Percentiles rank a stretch among this genome's conserved stretches.
Conservation (phyloP, 1,284 basidiomycete genomes). For the Trametes sp. region DNA sequence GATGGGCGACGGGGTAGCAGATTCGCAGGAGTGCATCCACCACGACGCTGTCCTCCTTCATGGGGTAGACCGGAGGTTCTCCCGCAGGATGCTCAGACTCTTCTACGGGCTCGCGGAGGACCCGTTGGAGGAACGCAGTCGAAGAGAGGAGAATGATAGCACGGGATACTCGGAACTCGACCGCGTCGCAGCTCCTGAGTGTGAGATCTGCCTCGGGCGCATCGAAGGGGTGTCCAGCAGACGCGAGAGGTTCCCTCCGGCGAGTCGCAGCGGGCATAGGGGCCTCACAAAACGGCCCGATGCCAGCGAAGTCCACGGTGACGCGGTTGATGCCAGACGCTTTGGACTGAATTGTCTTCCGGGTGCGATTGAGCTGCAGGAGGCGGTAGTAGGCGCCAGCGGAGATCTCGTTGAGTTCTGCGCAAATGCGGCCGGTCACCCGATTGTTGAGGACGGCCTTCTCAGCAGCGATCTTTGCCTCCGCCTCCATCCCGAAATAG, state of each 20-base stretch:
- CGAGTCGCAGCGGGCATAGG: neutral
- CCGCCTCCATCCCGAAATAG: slow-evolving; percentile 35
- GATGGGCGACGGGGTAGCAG: slow-evolving; percentile 27
- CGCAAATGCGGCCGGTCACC: slow-evolving; percentile 19
- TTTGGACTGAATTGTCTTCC: neutral
- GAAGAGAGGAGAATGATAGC: slow-evolving; percentile 33
- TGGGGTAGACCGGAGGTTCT: neutral
- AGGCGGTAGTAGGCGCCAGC: slow-evolving; percentile 26
- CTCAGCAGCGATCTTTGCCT: slow-evolving; percentile 18
- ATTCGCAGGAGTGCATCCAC: slow-evolving; percentile 26
- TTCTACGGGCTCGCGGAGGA: neutral
- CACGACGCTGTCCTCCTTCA: slow-evolving; percentile 9
- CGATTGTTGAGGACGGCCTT: slow-evolving; percentile 1
- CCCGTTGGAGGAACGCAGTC: neutral
- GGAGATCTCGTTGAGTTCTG: slow-evolving; percentile 19
- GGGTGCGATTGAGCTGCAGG: slow-evolving; percentile 11
- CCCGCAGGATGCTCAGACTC: neutral
- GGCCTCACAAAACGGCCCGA: slow-evolving; percentile 5
- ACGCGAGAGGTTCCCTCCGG: neutral
- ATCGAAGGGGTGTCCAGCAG: slow-evolving; percentile 8
- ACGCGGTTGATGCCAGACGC: neutral
- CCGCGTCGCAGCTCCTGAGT: slow-evolving; percentile 37
- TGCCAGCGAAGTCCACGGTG: neutral
- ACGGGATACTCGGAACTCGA: slow-evolving; percentile 31
- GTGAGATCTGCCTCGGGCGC: slow-evolving; percentile 38